Percentiles rank a stretch among this genome's conserved stretches.
Conservation (phyloP, 345 rosid species). For the Eucalyptus leucophloia region DNA sequence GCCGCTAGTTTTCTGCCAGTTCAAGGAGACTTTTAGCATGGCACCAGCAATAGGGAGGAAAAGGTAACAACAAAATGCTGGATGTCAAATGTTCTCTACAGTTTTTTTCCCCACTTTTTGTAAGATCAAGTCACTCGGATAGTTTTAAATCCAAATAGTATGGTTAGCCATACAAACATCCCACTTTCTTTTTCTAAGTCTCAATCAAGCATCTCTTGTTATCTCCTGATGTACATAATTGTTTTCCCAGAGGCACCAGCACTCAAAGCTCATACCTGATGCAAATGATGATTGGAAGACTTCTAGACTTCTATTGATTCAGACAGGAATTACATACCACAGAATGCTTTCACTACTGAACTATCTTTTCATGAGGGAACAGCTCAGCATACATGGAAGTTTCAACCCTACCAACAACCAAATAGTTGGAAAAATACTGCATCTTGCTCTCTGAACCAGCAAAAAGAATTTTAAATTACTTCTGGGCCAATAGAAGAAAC, state of each 20-base stretch:
- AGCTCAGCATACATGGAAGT: background rate
- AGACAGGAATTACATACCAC: background rate
- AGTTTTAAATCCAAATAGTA: background rate
- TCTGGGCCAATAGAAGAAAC: background rate
- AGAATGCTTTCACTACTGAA: background rate
- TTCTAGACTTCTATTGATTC: background rate
- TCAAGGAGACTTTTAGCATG: background rate
- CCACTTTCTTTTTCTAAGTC: background rate
- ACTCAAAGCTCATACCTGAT: background rate
- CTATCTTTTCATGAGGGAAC: background rate
- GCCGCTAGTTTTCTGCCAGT: slow-evolving; percentile 60
- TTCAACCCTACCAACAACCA: background rate
- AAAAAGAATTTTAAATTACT: background rate
- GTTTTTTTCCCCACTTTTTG: background rate
- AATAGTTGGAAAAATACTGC: background rate
- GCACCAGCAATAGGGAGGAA: background rate
- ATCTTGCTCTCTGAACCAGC: background rate
- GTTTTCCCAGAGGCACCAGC: background rate
- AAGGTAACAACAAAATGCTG: background rate
- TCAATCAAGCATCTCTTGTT: background rate
- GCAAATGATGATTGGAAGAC: background rate
- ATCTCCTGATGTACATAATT: background rate
- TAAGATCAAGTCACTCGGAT: background rate
- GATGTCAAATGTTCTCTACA: background rate
- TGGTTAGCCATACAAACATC: background rate